Evolutionary conservation across 345 rosid genomes (phyloP).

Genomic region (Corchorus capsularis): DNA sequence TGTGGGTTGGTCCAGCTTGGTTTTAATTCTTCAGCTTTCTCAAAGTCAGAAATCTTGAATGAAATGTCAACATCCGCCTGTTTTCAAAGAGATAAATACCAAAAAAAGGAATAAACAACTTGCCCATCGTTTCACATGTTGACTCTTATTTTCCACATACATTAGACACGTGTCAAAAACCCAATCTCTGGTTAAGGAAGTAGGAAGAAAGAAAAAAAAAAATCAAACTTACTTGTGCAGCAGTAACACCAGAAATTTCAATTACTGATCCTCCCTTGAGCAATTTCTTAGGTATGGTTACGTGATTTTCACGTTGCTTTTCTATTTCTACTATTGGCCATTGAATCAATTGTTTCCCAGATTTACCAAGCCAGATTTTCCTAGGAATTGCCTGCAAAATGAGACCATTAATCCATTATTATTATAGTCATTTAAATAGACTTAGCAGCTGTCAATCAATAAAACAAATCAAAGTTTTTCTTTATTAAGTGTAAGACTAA

Average conservation of each 20-base stretch:
- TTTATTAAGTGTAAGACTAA: neutral
- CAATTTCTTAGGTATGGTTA: constrained; percentile 26
- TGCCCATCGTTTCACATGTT: neutral
- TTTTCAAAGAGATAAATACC: neutral
- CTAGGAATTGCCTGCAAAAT: constrained; percentile 59
- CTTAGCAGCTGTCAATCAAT: neutral
- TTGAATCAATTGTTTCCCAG: constrained; percentile 57
- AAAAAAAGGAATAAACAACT: neutral
- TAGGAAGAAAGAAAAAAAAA: neutral
- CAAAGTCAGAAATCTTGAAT: constrained; percentile 43
- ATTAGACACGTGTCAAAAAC: neutral
- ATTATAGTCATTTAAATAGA: neutral
- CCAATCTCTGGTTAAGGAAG: neutral
- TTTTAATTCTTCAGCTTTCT: constrained; percentile 55
- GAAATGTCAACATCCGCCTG: constrained; percentile 68
- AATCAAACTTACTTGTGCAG: constrained; percentile 42
- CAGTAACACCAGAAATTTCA: constrained; percentile 52
- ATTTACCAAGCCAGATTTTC: constrained; percentile 46
- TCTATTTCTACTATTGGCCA: constrained; percentile 70
- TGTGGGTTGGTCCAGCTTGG: constrained; percentile 58
- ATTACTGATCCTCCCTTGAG: constrained; percentile 37
- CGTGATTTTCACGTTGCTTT: constrained; percentile 31
- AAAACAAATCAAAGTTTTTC: neutral
- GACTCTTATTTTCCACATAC: neutral
- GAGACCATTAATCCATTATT: neutral